Base-by-base conservation (phyloP, 306 rosid species). In the Quercus wislizeni region DNA sequence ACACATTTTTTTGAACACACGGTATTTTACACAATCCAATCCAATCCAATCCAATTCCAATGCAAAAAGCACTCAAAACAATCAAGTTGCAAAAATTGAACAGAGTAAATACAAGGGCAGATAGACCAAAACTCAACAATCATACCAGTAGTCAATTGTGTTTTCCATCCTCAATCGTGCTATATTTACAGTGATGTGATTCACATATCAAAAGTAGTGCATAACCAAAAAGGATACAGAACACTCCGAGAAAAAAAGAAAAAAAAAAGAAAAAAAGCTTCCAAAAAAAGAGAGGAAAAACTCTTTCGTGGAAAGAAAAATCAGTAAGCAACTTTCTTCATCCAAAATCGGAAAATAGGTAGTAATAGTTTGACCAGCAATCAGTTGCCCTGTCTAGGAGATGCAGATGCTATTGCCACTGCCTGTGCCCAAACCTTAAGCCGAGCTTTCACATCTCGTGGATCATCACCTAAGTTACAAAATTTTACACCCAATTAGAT, bases 401-500 rank as follows among this genome's bases (percentile, higher is more conserved):
- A 78, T 10, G 96, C 52, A 59, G 98, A 92, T 19, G 86, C 98
- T 20, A 92, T 74, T n/a, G 96, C 98, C 38, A 94, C 98, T 0
- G 92, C 98, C 64, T 92, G 98, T 5, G 98, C 98, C 98, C 97
- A 94, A 68, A 87, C 92, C 85, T 88, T 92, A 73, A 94, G 97
- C 25, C 98, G 82, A 54, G 98, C 97, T 91, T 94, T 94, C 85
- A 93, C 94, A 33, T 93, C 91, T 63, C 90, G 76, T 3, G 98
- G 98, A 75, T 91, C 90, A 58, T 93, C 98, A 55, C 98, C 98
- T 93, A 58, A 33, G 70, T 76, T 21, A 74, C 76, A 46, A 12
- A 41, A 38, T 33, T 54, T 10, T 2, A 19, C 69, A 77, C 43
- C 59, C 43, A 6, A 23, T 19, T 35, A 71, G 28, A 74, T 20